phyloP scores from a whole-genome alignment of 192 early-diverging fungal genomes.

The Chytriomyces hyalinus region DNA sequence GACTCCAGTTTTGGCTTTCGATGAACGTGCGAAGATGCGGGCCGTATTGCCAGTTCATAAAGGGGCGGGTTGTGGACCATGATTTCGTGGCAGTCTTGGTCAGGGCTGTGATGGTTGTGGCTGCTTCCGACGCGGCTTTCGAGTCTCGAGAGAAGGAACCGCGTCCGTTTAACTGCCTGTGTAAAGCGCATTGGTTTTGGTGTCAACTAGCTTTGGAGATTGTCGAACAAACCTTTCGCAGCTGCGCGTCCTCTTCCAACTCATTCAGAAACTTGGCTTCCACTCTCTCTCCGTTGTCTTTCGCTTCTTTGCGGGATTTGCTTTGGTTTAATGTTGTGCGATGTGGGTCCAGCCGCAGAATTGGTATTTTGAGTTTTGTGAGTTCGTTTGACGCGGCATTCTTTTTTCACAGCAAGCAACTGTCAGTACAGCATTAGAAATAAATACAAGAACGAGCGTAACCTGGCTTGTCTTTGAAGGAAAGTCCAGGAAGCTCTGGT shows the following conservation, averaged over 20 bases:
- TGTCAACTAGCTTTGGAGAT: too few relatives aligned
- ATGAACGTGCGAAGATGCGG: conserved; percentile 26
- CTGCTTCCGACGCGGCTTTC: conserved; percentile 10
- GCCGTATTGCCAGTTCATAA: conserved; percentile 18
- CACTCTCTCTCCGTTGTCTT: not conserved
- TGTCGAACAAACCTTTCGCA: not conserved
- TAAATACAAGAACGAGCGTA: not conserved
- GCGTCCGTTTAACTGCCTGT: conserved; percentile 13
- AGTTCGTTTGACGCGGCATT: not conserved
- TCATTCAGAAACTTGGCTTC: not conserved
- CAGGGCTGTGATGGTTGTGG: not conserved
- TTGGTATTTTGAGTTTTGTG: not conserved
- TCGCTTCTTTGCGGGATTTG: not conserved
- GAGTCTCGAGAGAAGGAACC: conserved; percentile 22
- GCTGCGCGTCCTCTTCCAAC: conserved; percentile 13
- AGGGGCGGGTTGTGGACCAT: conserved; percentile 4
- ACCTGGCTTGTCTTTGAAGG: not conserved
- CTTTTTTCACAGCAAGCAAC: not conserved
- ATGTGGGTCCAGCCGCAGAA: not conserved
- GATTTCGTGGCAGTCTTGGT: too few relatives aligned
- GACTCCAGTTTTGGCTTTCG: not conserved
- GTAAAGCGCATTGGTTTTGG: too few relatives aligned
- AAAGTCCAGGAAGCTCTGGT: conserved; percentile 12
- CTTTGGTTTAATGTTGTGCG: not conserved
- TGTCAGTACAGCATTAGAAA: not conserved